Conservation (phyloP, 2,329 filamentous ascomycete species). For the Ambrosiella xylebori region DNA sequence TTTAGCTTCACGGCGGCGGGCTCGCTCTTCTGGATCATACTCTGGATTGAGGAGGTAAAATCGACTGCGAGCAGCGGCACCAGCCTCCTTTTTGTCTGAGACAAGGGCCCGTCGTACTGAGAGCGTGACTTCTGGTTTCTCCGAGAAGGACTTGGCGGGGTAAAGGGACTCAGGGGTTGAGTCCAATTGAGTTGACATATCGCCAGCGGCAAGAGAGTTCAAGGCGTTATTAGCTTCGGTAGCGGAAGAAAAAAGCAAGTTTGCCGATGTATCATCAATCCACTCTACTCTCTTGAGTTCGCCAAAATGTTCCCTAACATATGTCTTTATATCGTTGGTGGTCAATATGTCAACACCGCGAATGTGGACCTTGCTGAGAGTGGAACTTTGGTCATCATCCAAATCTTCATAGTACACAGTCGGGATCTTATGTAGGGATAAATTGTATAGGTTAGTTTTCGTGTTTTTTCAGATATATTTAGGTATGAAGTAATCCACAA, state of each 20-base stretch:
- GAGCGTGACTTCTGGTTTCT: conserved; percentile 51
- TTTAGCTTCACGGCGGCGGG: conserved; percentile 38
- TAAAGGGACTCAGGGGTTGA: conserved; percentile 46
- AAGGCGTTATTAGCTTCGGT: conserved; percentile 36
- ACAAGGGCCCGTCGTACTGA: conserved; percentile 57
- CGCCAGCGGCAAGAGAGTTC: conserved; percentile 31
- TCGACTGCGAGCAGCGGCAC: conserved; percentile 64
- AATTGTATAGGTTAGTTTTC: neutral
- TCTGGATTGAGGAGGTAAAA: conserved; percentile 90
- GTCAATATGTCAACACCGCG: conserved; percentile 68
- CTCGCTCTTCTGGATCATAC: conserved; percentile 61
- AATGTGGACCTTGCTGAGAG: conserved; percentile 53
- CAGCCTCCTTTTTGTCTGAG: conserved; percentile 61
- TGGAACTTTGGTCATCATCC: neutral
- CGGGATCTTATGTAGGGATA: neutral
- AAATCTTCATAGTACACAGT: neutral
- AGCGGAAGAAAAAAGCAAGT: conserved; percentile 55
- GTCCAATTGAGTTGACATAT: conserved; percentile 32
- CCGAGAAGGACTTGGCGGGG: conserved; percentile 46
- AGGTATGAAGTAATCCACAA: neutral
- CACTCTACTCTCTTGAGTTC: conserved; percentile 57
- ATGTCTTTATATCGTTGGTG: conserved; percentile 62
- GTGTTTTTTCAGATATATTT: neutral
- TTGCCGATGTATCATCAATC: conserved; percentile 87
- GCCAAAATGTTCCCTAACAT: conserved; percentile 50